Conservation (phyloP, 768 basidiomycete genomes). For the Hypsizygus marmoreus region DNA sequence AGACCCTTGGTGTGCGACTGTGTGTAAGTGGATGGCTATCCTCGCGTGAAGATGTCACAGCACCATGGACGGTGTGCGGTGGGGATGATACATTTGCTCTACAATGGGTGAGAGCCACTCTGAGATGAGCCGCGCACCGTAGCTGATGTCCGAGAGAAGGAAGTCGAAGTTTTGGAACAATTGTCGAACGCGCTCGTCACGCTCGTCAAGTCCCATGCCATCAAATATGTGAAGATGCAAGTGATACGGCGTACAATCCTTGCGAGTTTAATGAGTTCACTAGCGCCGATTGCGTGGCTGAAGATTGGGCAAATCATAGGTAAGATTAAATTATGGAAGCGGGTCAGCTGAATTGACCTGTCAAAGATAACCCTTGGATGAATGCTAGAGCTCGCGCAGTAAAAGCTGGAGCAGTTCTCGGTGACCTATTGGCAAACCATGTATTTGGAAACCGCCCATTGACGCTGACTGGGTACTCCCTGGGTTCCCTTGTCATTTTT, state of each 20-base stretch:
- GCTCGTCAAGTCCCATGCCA: constrained; percentile 48
- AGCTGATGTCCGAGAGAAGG: constrained; percentile 32
- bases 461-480: constrained; percentile 57
- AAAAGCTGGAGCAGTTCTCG: constrained; percentile 57
- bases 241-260: constrained; percentile 54
- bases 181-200: constrained; percentile 48
- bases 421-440: constrained; percentile 47
- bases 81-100: constrained; percentile 57
- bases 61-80: constrained; percentile 54
- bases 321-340: constrained; percentile 17
- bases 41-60: constrained; percentile 44
- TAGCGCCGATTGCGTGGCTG: constrained; percentile 52
- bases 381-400: constrained; percentile 51
- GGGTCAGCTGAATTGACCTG: neutral
- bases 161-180: constrained; percentile 53
- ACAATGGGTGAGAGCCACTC: constrained; percentile 49
- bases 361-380: constrained; percentile 58
- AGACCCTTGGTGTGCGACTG: constrained; percentile 52
- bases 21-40: constrained; percentile 60
- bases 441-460: constrained; percentile 57
- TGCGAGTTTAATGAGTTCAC: constrained; percentile 46
- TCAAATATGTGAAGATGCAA: constrained; percentile 50
- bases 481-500: constrained; percentile 58
- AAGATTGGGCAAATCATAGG: constrained; percentile 58
- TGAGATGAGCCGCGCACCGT: neutral